These are phyloP conservation scores for Lagerstroemia speciosa DNA, from an alignment of 345 rosid species.

Conservation along the genomic window DNA sequence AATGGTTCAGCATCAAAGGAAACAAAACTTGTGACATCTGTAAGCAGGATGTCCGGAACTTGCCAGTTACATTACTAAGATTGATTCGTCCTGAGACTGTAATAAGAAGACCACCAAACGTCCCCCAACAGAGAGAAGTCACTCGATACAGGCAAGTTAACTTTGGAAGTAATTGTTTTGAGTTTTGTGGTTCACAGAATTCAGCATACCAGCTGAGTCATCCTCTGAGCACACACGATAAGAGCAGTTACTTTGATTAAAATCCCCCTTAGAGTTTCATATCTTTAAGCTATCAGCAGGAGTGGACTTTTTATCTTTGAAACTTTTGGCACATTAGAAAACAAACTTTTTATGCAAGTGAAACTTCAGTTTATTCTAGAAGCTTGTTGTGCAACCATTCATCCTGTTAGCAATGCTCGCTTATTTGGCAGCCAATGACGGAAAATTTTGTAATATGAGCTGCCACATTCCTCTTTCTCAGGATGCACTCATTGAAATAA, in stretches of 20 bases:
- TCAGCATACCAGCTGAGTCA: neutral
- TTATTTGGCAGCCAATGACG: too few relatives aligned
- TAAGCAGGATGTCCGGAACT: constrained; percentile 47
- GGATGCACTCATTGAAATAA: too few relatives aligned
- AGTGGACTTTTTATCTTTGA: neutral
- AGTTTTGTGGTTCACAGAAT: too few relatives aligned
- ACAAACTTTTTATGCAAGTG: neutral
- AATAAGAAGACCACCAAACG: constrained; percentile 19
- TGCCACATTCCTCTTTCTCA: too few relatives aligned
- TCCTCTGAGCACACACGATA: too few relatives aligned
- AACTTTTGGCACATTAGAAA: neutral
- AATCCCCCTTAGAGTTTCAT: neutral
- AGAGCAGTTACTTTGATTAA: neutral
- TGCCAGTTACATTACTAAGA: constrained; percentile 45
- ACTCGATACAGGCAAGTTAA: constrained; percentile 34
- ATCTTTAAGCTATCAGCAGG: neutral
- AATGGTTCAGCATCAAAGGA: constrained; percentile 60
- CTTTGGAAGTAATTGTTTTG: too few relatives aligned
- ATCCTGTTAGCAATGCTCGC: too few relatives aligned
- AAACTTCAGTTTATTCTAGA: too few relatives aligned
- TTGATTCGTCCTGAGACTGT: constrained; percentile 27
- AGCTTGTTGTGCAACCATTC: too few relatives aligned
- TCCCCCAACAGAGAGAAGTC: constrained; percentile 21
- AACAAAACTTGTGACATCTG: constrained; percentile 53
- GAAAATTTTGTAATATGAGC: too few relatives aligned